A percentile compares a stretch with the other conserved stretches of the same genome.
Evolutionary conservation across 768 basidiomycete species (phyloP).

Genomic region (Russula olivacea): DNA sequence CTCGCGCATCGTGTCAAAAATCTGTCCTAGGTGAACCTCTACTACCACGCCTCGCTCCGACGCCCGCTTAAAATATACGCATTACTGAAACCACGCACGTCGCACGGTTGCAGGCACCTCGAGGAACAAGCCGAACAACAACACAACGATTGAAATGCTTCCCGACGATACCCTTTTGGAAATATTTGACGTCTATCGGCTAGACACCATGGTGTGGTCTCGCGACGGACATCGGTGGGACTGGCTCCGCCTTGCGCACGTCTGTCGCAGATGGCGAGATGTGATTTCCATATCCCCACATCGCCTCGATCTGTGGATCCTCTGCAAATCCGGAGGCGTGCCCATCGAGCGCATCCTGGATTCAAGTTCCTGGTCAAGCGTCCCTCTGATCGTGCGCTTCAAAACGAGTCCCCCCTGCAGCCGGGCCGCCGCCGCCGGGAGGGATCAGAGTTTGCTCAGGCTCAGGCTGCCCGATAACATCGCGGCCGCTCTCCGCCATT

Average conservation of each 20-base stretch:
- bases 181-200: conserved; percentile 2
- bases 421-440: too few relatives aligned
- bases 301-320: not conserved
- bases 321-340: not conserved
- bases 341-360: not conserved
- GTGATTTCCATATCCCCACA: not conserved
- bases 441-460: too few relatives aligned
- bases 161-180: not conserved
- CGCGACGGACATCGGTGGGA: not conserved
- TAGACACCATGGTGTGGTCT: not conserved
- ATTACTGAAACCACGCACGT: not conserved
- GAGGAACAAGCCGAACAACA: too few relatives aligned
- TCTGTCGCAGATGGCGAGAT: conserved; percentile 1
- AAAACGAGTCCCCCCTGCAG: too few relatives aligned
- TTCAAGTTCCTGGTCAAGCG: not conserved
- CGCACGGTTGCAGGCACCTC: not conserved
- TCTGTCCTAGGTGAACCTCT: not conserved
- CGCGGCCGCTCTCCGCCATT: not conserved
- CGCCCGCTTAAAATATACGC: too few relatives aligned
- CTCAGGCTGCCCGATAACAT: not conserved
- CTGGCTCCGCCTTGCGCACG: not conserved
- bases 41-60: too few relatives aligned
- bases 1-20: not conserved
- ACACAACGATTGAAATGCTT: not conserved
- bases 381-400: not conserved